phyloP scores from a whole-genome alignment of 148 eudicot species.

The Pharnaceum exiguum region DNA sequence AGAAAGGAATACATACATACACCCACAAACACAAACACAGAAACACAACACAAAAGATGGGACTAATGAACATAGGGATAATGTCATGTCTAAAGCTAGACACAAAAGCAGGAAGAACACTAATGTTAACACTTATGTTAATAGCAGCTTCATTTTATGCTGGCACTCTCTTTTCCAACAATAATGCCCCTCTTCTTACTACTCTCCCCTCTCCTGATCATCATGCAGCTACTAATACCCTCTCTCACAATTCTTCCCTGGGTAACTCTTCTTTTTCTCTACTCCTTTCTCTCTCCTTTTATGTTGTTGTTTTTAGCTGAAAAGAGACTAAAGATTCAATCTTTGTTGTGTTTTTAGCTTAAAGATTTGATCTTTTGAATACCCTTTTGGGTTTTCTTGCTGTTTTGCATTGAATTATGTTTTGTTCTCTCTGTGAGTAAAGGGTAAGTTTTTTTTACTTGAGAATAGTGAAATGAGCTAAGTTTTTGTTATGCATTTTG shows the following conservation, averaged over 20 bases:
- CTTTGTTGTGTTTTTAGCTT: neutral
- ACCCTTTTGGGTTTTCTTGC: neutral
- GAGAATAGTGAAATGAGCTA: too few species aligned
- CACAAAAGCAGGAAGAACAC: slow-evolving; percentile 50
- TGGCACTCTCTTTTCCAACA: slow-evolving; percentile 59
- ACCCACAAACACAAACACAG: too few species aligned
- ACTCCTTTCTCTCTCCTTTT: neutral
- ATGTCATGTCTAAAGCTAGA: slow-evolving; percentile 28
- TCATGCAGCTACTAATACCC: too few species aligned
- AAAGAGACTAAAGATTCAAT: neutral
- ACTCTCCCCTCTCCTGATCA: slow-evolving; percentile 24
- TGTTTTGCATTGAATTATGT: neutral
- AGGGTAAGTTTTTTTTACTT: too few species aligned
- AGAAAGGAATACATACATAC: neutral
- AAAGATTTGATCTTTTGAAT: neutral
- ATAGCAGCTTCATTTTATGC: slow-evolving; percentile 74
- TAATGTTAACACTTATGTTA: slow-evolving; percentile 48
- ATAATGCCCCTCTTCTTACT: slow-evolving; percentile 30
- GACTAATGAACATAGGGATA: neutral
- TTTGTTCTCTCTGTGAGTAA: too few species aligned
- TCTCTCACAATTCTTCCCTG: slow-evolving; percentile 30
- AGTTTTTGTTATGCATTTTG: too few species aligned
- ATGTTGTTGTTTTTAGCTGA: neutral
- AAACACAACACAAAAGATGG: slow-evolving; percentile 16
- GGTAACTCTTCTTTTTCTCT: slow-evolving; percentile 24